Conservation (phyloP, 257 asterid genomes). For the Ilex asprella region DNA sequence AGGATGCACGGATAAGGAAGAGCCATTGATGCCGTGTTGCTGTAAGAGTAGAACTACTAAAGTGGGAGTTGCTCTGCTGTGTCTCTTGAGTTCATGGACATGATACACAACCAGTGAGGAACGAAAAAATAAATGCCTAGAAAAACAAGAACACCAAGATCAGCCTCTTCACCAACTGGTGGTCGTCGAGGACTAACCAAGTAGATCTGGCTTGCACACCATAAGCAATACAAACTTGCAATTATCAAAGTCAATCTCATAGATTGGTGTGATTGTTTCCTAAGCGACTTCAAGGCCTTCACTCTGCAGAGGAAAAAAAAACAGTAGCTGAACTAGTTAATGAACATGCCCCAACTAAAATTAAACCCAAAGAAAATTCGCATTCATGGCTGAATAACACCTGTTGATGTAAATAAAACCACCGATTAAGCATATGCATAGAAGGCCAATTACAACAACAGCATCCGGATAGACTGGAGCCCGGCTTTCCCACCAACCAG, state of each 20-base stretch:
- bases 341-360: background rate
- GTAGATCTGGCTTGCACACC: constrained; percentile 82
- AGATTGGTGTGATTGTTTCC: constrained; percentile 34
- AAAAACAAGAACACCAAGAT: constrained; percentile 74
- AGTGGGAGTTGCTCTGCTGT: constrained; percentile 42
- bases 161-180: constrained; percentile 93
- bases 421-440: constrained; percentile 53
- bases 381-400: constrained; percentile 16
- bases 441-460: constrained; percentile 50
- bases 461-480: constrained; percentile 73
- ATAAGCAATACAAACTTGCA: constrained; percentile 48
- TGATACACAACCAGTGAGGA: constrained; percentile 65
- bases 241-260: constrained; percentile 34
- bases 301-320: constrained; percentile 32
- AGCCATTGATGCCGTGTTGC: background rate
- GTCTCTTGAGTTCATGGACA: constrained; percentile 67
- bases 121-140: constrained; percentile 59
- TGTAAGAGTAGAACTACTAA: constrained; percentile 12
- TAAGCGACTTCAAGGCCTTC: constrained; percentile 35
- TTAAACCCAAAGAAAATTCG: background rate
- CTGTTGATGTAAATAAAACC: constrained; percentile 69
- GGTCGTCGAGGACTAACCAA: constrained; percentile 65
- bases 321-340: constrained; percentile 2
- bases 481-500: constrained; percentile 85
- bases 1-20: no score